These are phyloP conservation scores for Penium margaritaceum DNA, from an alignment of 139 green algal species.

Conservation along the genomic window DNA sequence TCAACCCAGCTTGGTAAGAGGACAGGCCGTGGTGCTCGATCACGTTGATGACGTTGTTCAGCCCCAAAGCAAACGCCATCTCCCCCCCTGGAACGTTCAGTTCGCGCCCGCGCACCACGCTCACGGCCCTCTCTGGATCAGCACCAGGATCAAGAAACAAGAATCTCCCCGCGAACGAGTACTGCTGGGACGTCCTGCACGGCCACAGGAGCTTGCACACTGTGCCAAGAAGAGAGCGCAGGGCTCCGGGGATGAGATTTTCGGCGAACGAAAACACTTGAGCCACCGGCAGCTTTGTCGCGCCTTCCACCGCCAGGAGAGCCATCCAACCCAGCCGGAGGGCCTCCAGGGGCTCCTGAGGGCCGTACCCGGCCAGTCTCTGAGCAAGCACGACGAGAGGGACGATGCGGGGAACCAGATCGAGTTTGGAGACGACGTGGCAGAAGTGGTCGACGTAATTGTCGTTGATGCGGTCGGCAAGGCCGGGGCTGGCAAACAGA, in stretches of 20 bases:
- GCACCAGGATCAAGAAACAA: conserved; percentile 12
- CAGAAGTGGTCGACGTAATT: conserved; percentile 21
- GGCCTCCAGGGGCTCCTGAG: conserved; percentile 16
- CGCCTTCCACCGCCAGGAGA: conserved; percentile 2
- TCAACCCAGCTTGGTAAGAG: neutral
- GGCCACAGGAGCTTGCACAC: conserved; percentile 2
- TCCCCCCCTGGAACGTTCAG: conserved; percentile 9
- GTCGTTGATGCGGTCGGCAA: conserved; percentile 33
- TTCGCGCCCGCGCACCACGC: conserved; percentile 9
- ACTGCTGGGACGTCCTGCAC: conserved; percentile 1
- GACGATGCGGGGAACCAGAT: conserved; percentile 27
- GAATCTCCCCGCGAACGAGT: conserved; percentile 19
- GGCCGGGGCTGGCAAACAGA: conserved; percentile 23
- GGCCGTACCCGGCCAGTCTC: neutral
- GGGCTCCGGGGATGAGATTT: conserved; percentile 2
- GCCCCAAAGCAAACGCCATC: conserved; percentile 13
- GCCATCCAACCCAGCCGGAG: conserved; percentile 13
- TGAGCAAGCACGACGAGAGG: conserved; percentile 17
- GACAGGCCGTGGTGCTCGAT: neutral
- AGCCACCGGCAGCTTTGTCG: conserved; percentile 27
- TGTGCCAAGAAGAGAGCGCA: neutral
- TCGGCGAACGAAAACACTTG: neutral
- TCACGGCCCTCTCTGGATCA: conserved; percentile 4
- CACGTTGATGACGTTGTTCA: neutral
- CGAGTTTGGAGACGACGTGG: conserved; percentile 30